A percentile compares a stretch with the other conserved stretches of the same genome.
Conservation (phyloP, 2,329 filamentous ascomycete species). For the Hypoxylon sp. region DNA sequence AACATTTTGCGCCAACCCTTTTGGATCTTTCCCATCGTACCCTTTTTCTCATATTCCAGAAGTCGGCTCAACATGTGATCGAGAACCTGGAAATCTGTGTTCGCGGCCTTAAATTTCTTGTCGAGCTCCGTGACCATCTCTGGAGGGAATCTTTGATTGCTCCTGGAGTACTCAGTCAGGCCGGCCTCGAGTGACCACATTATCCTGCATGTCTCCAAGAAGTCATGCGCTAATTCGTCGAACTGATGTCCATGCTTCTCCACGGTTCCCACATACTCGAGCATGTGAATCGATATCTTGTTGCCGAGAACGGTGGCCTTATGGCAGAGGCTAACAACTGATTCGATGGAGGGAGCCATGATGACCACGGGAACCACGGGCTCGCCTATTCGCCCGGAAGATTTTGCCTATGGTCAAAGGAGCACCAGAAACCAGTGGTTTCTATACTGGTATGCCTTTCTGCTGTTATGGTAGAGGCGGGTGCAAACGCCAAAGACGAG, state of each 20-base stretch:
- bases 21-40: constrained; percentile 70
- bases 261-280: constrained; percentile 72
- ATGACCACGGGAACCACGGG: constrained; percentile 2
- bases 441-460: neutral
- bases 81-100: constrained; percentile 72
- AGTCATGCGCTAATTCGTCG: constrained; percentile 72
- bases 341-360: constrained; percentile 49
- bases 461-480: neutral
- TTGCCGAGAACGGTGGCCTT: constrained; percentile 72
- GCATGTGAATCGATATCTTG: constrained; percentile 73
- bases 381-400: neutral
- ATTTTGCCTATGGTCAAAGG: neutral
- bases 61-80: constrained; percentile 73
- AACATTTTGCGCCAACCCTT: constrained; percentile 75
- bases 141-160: constrained; percentile 66
- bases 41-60: constrained; percentile 72
- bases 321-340: constrained; percentile 49
- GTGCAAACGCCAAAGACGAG: constrained; percentile 11
- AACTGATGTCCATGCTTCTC: constrained; percentile 69
- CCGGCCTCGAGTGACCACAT: constrained; percentile 78
- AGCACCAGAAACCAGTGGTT: neutral
- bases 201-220: constrained; percentile 75
- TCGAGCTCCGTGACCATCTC: constrained; percentile 75
- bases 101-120: constrained; percentile 71
- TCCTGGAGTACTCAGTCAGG: constrained; percentile 66